Conservation (phyloP, 129 eudicot genomes). For the Centrapalus pauciflorus region DNA sequence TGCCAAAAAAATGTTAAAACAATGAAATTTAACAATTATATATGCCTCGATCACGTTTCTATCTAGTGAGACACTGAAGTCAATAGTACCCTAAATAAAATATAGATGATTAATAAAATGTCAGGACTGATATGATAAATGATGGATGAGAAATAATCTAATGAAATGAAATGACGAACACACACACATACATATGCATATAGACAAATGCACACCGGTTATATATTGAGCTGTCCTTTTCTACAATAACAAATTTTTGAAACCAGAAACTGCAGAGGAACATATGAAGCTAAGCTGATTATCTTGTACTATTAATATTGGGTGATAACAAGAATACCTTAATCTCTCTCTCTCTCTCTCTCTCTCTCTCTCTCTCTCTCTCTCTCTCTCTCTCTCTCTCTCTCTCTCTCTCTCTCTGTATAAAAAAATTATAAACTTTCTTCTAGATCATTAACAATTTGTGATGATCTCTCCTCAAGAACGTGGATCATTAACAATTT, state of each 20-base stretch:
- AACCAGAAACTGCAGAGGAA: too few relatives aligned
- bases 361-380: too few relatives aligned
- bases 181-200: neutral
- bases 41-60: neutral
- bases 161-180: neutral
- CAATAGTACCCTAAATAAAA: neutral
- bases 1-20: conserved; percentile 22
- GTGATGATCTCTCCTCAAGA: too few relatives aligned
- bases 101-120: neutral
- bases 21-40: neutral
- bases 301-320: neutral
- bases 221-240: neutral
- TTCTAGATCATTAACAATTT: too few relatives aligned
- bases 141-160: neutral
- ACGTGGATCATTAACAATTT: too few relatives aligned
- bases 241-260: too few relatives aligned
- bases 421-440: too few relatives aligned
- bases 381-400: too few relatives aligned
- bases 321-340: neutral
- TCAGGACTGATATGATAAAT: neutral
- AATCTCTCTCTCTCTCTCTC: too few relatives aligned
- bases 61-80: neutral
- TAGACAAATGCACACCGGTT: neutral
- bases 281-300: too few relatives aligned
- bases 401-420: too few relatives aligned